These are phyloP conservation scores for Begonia peltatifolia DNA, from an alignment of 306 rosid genomes.

Conservation along the genomic window DNA sequence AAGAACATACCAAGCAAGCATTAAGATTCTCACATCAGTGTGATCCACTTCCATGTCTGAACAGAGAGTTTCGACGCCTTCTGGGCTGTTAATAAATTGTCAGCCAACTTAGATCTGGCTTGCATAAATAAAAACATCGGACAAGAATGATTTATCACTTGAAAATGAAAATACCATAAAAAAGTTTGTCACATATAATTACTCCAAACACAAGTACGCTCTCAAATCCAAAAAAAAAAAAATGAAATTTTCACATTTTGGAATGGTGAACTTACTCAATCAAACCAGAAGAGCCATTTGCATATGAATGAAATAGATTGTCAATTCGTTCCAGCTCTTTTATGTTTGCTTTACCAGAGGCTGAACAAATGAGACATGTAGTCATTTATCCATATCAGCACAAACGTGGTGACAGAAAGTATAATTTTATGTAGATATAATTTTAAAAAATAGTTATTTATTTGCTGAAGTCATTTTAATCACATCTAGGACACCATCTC, in stretches of 20 bases:
- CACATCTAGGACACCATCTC: not conserved
- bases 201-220: too few relatives aligned
- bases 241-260: conserved; percentile 3
- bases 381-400: not conserved
- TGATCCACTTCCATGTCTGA: conserved; percentile 80
- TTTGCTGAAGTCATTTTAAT: not conserved
- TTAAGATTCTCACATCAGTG: conserved; percentile 90
- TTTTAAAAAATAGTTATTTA: not conserved
- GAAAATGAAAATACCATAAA: too few relatives aligned
- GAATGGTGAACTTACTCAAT: conserved; percentile 64
- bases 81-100: conserved; percentile 58
- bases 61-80: conserved; percentile 92
- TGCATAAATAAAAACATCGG: too few relatives aligned
- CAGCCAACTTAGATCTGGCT: not conserved
- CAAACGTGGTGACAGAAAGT: not conserved
- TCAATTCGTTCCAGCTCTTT: conserved; percentile 85
- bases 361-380: conserved; percentile 27
- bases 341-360: conserved; percentile 70
- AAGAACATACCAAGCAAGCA: conserved; percentile 89
- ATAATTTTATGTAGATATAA: not conserved
- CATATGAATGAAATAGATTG: conserved; percentile 50
- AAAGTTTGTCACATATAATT: too few relatives aligned
- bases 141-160: too few relatives aligned
- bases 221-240: not conserved
- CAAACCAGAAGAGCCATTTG: conserved; percentile 60